Base-by-base conservation (phyloP, 2,329 filamentous ascomycete species). In the Huntiella savannae region DNA sequence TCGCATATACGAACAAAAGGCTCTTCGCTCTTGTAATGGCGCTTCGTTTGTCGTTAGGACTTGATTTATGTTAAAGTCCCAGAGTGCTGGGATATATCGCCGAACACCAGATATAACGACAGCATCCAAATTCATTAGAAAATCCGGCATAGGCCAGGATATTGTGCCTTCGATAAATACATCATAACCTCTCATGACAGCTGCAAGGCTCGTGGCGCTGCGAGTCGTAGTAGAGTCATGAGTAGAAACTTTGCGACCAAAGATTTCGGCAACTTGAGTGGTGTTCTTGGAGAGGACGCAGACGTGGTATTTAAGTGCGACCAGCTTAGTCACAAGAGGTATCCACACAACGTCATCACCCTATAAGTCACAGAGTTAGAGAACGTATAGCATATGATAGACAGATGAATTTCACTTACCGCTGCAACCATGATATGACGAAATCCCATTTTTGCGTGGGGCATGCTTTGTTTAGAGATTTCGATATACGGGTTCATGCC, bases 1-100 rank as follows among this genome's bases (percentile, higher is more conserved):
- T 17, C 40, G n/a, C 33, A 47, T 13, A 11, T 47, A 47, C 8
- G 12, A 32, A 34, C 32, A 37, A 28, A 42, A 47, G 5, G 39
- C 45, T 36, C 32, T 47, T 7, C 39, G 32, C n/a, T 42, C 19
- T 11, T 43, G 38, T 19, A 42, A 47, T 19, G 42, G n/a, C 7
- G 42, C 32, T 8, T 42, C 28, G 8, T n/a, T 33, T 12, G 19
- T 19, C 10, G 22, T n/a, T 7, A 13, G n/a, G 4, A 33, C 15
- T 10, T 17, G 35, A 6, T 15, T 22, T 17, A 40, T 16, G 33
- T 43, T 33, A 11, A 13, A 11, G 16, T 36, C 15, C 19, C 36
- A 42, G 11, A 47, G 17, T 5, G 32, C 32, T 4, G 45, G 39
- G 6, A 41, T 37, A 19, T 47, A 43, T 19, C 45, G 28, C 2